Percentiles rank a stretch among this genome's conserved stretches.
phyloP scores from a whole-genome alignment of 1,139 yeast genomes.

The Protomyces macrosporus region DNA sequence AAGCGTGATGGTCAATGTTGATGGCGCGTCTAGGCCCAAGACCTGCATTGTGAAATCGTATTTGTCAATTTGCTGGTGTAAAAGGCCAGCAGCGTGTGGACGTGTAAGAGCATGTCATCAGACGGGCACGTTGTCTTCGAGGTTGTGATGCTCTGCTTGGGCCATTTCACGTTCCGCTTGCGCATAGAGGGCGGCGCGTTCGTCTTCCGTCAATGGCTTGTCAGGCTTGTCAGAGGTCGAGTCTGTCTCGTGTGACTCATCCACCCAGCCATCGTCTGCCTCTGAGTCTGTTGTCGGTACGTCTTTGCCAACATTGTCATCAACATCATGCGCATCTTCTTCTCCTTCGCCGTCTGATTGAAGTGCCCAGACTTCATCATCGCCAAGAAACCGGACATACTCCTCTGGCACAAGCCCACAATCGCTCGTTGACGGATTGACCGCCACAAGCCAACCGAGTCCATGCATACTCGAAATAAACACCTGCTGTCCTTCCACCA shows the following conservation, averaged over 20 bases:
- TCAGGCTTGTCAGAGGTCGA: background rate
- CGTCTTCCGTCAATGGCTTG: background rate
- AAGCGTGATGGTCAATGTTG: too few relatives aligned
- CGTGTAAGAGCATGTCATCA: background rate
- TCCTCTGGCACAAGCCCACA: conserved; percentile 96
- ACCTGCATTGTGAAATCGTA: too few relatives aligned
- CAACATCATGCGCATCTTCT: background rate
- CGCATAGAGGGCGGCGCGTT: background rate
- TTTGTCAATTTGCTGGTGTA: too few relatives aligned
- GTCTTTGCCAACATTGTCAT: background rate
- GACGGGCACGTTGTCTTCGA: background rate
- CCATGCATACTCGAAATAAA: conserved; percentile 90
- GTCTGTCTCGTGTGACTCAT: background rate
- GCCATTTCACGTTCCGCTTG: background rate
- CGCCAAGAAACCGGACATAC: conserved; percentile 58
- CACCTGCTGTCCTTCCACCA: conserved; percentile 74
- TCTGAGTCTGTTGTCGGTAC: background rate
- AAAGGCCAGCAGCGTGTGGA: too few relatives aligned
- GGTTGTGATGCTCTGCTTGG: background rate
- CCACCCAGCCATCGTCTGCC: background rate
- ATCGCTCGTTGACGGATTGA: conserved; percentile 60
- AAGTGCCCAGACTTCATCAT: conserved; percentile 2
- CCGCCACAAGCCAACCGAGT: conserved; percentile 97
- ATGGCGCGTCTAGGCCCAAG: too few relatives aligned
- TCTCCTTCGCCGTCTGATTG: background rate